These are phyloP conservation scores for Globisporangium splendens DNA, from an alignment of 352 stramenopile genomes.

Conservation along the genomic window DNA sequence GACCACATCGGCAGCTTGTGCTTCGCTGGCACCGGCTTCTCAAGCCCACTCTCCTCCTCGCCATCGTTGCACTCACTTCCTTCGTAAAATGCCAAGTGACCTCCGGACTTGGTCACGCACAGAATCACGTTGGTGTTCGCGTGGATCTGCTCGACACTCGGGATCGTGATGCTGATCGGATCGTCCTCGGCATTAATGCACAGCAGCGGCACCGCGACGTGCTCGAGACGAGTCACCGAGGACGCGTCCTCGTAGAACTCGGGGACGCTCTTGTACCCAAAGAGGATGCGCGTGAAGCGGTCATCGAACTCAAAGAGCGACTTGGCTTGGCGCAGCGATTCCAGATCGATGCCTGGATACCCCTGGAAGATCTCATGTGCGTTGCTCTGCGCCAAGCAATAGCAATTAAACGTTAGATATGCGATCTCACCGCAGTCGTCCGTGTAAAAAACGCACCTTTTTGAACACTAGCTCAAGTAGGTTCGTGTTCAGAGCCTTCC, in stretches of 20 bases:
- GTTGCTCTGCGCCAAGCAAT: conserved; percentile 25
- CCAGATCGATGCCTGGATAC: conserved; percentile 39
- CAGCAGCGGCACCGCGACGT: conserved; percentile 50
- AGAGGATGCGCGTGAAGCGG: conserved; percentile 50
- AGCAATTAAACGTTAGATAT: no score
- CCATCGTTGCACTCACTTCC: conserved; percentile 5
- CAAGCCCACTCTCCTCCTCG: no score
- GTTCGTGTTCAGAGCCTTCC: conserved; percentile 52
- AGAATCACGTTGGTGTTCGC: conserved; percentile 64
- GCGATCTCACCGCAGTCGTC: no score
- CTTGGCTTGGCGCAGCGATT: conserved; percentile 22
- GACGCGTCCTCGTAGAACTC: conserved; percentile 62
- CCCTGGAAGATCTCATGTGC: conserved; percentile 46
- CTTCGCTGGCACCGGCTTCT: no score
- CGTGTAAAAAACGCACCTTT: conserved; percentile 19
- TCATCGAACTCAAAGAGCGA: conserved; percentile 65
- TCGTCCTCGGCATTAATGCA: conserved; percentile 65
- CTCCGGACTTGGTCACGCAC: conserved; percentile 54
- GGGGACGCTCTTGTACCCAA: conserved; percentile 53
- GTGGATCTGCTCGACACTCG: conserved; percentile 22
- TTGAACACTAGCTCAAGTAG: conserved; percentile 63
- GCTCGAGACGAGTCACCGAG: conserved; percentile 26
- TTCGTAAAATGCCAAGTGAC: conserved; percentile 73
- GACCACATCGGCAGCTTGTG: conserved; percentile 26
- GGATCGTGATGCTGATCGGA: conserved; percentile 49